Base-by-base conservation (phyloP, 139 green algal genomes). In the Chlamydomonas incerta region DNA sequence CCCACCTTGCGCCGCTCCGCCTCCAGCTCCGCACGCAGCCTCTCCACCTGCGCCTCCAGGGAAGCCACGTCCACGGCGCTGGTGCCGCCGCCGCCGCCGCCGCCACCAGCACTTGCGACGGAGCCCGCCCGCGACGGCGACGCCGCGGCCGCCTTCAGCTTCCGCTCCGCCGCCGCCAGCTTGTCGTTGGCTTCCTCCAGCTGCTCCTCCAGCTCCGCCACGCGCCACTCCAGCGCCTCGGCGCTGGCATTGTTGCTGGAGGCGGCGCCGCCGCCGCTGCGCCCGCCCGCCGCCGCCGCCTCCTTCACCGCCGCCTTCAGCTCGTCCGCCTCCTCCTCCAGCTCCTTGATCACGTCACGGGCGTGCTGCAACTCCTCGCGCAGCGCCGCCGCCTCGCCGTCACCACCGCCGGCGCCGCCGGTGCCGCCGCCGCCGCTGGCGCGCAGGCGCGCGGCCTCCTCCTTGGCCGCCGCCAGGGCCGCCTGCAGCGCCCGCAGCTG, bases 181-280 rank as follows among this genome's bases (percentile, higher is more conserved):
- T 85, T 83, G 1, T 83, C 77, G 33, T 67, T 65, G 0, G 77
- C 77, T 6, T 74, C 63, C 46, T 65, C 77, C 41, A 83, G 62
- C 77, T 83, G 77, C 41, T 83, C 77, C 77, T 74, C 63, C 63
- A 83, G 62, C 47, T 83, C 77, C 46, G 63, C 77, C 5, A 74
- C 50, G 8, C 46, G 63, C 77, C 77, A 83, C 31, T 83, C 77
- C n/a, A 83, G 63, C 13, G 74, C 74, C 34, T 82, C 74, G 0
- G 35, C 58, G 74, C 57, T 82, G 74, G 71, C 46, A 26, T 5
- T 50, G 41, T 50, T 50, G 41, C 41, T 50, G 41, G 29, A 2
- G 41, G 11, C 47, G 18, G 33, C 75, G 24, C 63, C 77, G 62
- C 63, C 21, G 47, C 14, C n/a, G 63, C 18, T 17, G 18, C n/a